phyloP scores from a whole-genome alignment of 2,329 filamentous ascomycete genomes.

The Ophiostoma fasciatum region DNA sequence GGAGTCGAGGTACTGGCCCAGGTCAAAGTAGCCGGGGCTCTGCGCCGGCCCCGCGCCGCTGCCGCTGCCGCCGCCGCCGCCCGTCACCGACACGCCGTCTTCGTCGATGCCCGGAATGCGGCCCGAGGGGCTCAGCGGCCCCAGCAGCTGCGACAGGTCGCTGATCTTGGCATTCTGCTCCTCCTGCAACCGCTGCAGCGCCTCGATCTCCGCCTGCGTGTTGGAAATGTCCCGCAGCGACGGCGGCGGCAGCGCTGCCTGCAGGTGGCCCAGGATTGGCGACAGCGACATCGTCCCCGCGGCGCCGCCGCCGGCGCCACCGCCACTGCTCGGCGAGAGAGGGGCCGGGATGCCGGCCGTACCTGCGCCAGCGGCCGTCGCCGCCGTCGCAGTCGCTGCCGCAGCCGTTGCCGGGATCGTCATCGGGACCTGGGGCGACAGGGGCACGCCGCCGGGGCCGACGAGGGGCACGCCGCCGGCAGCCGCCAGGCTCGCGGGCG shows the following conservation, averaged over 20 bases:
- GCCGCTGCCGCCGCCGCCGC: background rate
- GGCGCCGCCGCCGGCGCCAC: no score
- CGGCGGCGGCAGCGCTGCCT: constrained; percentile 34
- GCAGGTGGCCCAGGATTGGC: constrained; percentile 31
- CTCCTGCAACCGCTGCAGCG: constrained; percentile 62
- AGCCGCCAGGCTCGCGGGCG: background rate
- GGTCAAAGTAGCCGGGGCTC: constrained; percentile 25
- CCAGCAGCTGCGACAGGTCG: constrained; percentile 57
- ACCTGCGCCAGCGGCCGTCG: no score
- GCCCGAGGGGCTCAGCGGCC: constrained; percentile 67
- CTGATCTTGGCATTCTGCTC: constrained; percentile 67
- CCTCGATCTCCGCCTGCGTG: constrained; percentile 62
- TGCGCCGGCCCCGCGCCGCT: constrained; percentile 3
- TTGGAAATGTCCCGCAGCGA: constrained; percentile 49
- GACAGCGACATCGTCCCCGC: constrained; percentile 20
- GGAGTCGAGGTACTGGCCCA: constrained; percentile 34
- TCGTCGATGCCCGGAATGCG: constrained; percentile 56
- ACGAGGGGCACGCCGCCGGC: background rate
- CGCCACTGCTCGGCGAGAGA: no score
- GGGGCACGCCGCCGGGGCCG: constrained; percentile 4
- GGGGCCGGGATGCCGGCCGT: no score
- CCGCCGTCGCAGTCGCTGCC: background rate
- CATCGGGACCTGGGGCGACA: constrained; percentile 3
- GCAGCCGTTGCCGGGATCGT: background rate
- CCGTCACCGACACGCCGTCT: constrained; percentile 10